A percentile compares a stretch with the other conserved stretches of the same genome.
These are phyloP conservation scores for Silene vulgaris DNA, from an alignment of 179 eudicot species.

Conservation along the genomic window DNA sequence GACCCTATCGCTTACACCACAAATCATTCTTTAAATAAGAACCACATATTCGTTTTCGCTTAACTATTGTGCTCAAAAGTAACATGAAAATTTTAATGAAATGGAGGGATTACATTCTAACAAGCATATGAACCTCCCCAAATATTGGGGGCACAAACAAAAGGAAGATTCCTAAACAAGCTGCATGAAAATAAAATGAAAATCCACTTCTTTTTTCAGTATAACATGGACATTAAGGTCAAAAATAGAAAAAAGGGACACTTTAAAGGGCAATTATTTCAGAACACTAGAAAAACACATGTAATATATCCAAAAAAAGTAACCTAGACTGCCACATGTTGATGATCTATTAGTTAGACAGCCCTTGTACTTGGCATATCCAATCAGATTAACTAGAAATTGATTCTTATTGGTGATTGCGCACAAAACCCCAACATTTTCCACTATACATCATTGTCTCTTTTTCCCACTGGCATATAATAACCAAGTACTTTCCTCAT, in stretches of 20 bases:
- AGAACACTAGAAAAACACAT: neutral
- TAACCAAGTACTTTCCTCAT: constrained; percentile 29
- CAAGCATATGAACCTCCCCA: neutral
- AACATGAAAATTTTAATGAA: too few species aligned
- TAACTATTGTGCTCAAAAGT: too few species aligned
- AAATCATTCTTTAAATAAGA: too few species aligned
- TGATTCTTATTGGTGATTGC: constrained; percentile 24
- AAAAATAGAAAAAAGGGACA: neutral
- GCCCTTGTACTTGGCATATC: constrained; percentile 29
- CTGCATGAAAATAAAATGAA: neutral
- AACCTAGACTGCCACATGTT: constrained; percentile 33
- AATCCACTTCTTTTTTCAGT: neutral
- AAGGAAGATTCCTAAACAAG: neutral
- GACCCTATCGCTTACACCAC: too few species aligned
- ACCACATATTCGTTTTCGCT: too few species aligned
- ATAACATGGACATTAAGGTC: neutral
- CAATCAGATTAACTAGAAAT: constrained; percentile 24
- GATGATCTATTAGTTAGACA: constrained; percentile 30
- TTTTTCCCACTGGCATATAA: constrained; percentile 20
- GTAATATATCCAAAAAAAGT: constrained; percentile 11
- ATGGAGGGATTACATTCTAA: too few species aligned
- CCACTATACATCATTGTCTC: constrained; percentile 16
- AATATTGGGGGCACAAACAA: neutral
- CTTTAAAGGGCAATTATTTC: neutral
- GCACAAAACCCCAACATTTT: constrained; percentile 27